Conservation (phyloP, 2,329 filamentous ascomycete genomes). For the Fusarium napiforme region DNA sequence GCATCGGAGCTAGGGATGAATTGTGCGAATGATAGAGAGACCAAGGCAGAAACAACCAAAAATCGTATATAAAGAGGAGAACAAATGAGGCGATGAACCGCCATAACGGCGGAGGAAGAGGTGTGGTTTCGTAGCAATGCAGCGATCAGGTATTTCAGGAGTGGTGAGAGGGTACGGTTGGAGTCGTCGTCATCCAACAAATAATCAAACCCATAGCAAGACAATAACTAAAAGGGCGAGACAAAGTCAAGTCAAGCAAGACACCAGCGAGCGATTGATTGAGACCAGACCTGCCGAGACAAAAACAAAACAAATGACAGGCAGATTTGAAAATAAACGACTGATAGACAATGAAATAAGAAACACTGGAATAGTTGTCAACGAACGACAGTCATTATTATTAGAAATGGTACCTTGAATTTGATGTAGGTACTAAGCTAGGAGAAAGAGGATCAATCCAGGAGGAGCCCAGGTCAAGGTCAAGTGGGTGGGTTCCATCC, state of each 20-base stretch:
- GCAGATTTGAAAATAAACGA: constrained; percentile 3
- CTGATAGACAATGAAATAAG: not conserved
- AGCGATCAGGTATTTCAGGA: not conserved
- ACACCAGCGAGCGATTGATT: constrained; percentile 14
- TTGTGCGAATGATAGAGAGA: constrained; percentile 45
- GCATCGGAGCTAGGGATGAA: constrained; percentile 47
- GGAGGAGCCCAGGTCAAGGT: not conserved
- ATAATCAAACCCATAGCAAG: constrained; percentile 28
- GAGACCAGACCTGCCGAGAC: constrained; percentile 25
- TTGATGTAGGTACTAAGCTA: constrained; percentile 4
- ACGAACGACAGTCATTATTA: constrained; percentile 24
- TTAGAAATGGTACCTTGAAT: constrained; percentile 13
- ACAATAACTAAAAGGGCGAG: constrained; percentile 12
- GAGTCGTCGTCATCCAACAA: constrained; percentile 40
- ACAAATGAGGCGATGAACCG: constrained; percentile 11
- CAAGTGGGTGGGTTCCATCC: not conserved
- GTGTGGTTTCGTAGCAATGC: not conserved
- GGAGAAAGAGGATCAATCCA: constrained; percentile 12
- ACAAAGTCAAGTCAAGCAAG: constrained; percentile 16
- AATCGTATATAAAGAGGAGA: constrained; percentile 20
- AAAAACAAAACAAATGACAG: not conserved
- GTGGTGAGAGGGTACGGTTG: constrained; percentile 30
- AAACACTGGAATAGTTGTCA: constrained; percentile 7
- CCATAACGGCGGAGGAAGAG: constrained; percentile 18
- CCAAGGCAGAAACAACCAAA: constrained; percentile 30